A percentile compares a stretch with the other conserved stretches of the same genome.
Evolutionary conservation across 2,329 filamentous ascomycete species (phyloP).

Genomic region (Madurella fahalii): DNA sequence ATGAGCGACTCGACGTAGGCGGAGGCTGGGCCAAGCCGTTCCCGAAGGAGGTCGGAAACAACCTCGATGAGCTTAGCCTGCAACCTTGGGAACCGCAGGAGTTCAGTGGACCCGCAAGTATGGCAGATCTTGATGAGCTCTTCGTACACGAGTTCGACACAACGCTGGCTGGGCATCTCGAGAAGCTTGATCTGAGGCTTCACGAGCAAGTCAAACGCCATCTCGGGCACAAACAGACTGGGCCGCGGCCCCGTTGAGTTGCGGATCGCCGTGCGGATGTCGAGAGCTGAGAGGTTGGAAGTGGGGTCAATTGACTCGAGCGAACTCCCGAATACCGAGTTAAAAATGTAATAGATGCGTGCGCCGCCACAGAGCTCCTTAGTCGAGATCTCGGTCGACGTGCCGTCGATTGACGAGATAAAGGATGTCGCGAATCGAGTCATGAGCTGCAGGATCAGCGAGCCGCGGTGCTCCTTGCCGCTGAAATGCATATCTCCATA

Average conservation of each 20-base stretch:
- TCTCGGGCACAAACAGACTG: constrained; percentile 93
- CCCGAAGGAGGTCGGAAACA: constrained; percentile 89
- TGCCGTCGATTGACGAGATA: constrained; percentile 97
- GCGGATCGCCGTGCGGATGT: constrained; percentile 94
- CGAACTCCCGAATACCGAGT: constrained; percentile 95
- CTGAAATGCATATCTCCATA: constrained; percentile 98
- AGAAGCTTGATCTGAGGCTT: constrained; percentile 98
- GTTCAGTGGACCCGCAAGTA: constrained; percentile 92
- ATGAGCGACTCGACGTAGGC: constrained; percentile 94
- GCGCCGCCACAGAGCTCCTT: constrained; percentile 95
- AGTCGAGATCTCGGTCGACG: constrained; percentile 95
- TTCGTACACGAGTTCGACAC: constrained; percentile 96
- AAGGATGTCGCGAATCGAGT: constrained; percentile 97
- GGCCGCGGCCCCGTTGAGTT: constrained; percentile 96
- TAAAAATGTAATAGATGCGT: constrained; percentile 98
- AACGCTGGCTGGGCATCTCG: constrained; percentile 90
- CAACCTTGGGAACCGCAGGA: constrained; percentile 84
- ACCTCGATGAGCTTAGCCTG: constrained; percentile 98
- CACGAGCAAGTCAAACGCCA: constrained; percentile 94
- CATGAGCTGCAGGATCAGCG: constrained; percentile 94
- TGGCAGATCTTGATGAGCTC: constrained; percentile 99
- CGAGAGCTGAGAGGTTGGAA: constrained; percentile 85
- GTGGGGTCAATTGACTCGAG: constrained; percentile 95
- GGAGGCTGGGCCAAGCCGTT: constrained; percentile 84
- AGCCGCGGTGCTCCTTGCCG: constrained; percentile 93